Conservation (phyloP, 129 eudicot species). For the Centella asiatica region DNA sequence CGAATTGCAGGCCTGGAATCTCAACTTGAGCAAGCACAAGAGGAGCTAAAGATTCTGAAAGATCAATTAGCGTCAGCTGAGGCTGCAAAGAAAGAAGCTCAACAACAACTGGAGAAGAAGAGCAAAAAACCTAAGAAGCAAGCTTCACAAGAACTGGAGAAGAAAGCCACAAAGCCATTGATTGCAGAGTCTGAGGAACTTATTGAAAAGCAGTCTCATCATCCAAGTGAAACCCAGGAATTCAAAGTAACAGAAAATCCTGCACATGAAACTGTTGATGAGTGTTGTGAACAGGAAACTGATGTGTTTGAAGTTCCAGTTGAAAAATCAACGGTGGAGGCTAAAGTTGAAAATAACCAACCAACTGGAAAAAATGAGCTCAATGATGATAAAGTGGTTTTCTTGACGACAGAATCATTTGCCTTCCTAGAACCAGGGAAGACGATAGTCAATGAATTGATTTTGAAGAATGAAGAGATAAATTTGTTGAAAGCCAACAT, state of each 20-base stretch:
- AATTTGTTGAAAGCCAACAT: slow-evolving; percentile 25
- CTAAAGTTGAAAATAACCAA: slow-evolving; percentile 17
- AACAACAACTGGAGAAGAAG: slow-evolving; percentile 51
- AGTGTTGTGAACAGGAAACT: slow-evolving; percentile 47
- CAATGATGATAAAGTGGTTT: slow-evolving; percentile 13
- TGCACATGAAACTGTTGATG: slow-evolving; percentile 29
- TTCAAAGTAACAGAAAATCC: neutral
- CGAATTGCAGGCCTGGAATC: slow-evolving; percentile 82
- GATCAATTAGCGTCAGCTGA: slow-evolving; percentile 44
- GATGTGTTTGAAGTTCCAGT: slow-evolving; percentile 86
- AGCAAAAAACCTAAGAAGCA: neutral
- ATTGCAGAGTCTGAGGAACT: neutral
- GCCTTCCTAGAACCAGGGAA: slow-evolving; percentile 20
- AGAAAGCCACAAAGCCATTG: slow-evolving; percentile 15
- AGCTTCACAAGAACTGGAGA: slow-evolving; percentile 36
- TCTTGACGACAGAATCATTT: slow-evolving; percentile 7
- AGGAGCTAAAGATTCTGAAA: slow-evolving; percentile 68
- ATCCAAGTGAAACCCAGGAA: slow-evolving; percentile 20
- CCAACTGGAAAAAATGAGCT: slow-evolving; percentile 27
- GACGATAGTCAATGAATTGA: slow-evolving; percentile 20
- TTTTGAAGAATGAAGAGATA: slow-evolving; percentile 38
- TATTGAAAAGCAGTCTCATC: slow-evolving; percentile 16
- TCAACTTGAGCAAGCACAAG: slow-evolving; percentile 85
- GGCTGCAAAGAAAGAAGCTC: slow-evolving; percentile 68
- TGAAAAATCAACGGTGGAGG: slow-evolving; percentile 27